Evolutionary conservation across 2,329 filamentous ascomycete genomes (phyloP).

Genomic region (Neofusicoccum umdonicola): DNA sequence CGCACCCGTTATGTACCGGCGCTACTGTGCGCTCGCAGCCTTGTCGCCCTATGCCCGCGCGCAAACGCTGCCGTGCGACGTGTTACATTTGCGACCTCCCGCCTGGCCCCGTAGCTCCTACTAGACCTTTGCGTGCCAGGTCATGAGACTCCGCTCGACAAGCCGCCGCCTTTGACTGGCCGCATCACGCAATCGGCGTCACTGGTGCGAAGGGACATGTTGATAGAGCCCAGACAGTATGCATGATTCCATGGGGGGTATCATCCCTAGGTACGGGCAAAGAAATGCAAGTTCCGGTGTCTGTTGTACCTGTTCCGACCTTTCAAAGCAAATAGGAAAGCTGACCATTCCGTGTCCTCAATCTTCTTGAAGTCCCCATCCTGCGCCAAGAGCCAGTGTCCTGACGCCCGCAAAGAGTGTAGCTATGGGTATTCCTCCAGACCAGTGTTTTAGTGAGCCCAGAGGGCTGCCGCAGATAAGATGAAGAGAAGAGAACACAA

Average conservation of each 20-base stretch:
- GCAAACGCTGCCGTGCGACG: slow-evolving; percentile 11
- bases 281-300: slow-evolving; percentile 17
- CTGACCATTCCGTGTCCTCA: slow-evolving; percentile 13
- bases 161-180: neutral
- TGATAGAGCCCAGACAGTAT: slow-evolving; percentile 13
- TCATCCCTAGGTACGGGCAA: slow-evolving; percentile 16
- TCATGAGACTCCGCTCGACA: slow-evolving; percentile 9
- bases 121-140: slow-evolving; percentile 8
- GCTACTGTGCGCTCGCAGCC: neutral
- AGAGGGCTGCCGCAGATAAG: slow-evolving; percentile 1
- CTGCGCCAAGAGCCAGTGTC: slow-evolving; percentile 8
- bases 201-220: neutral
- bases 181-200: neutral
- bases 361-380: slow-evolving; percentile 13
- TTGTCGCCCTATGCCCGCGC: neutral
- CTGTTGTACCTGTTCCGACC: slow-evolving; percentile 9
- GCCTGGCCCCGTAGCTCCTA: slow-evolving; percentile 4
- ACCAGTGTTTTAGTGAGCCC: slow-evolving; percentile 6
- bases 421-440: slow-evolving; percentile 16
- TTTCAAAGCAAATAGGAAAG: slow-evolving; percentile 11
- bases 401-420: slow-evolving; percentile 18
- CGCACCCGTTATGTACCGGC: neutral
- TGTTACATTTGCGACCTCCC: slow-evolving; percentile 15
- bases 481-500: slow-evolving; percentile 7
- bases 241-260: slow-evolving; percentile 15